phyloP scores from a whole-genome alignment of 805 yeast species.

The Saturnispora saitoi region DNA sequence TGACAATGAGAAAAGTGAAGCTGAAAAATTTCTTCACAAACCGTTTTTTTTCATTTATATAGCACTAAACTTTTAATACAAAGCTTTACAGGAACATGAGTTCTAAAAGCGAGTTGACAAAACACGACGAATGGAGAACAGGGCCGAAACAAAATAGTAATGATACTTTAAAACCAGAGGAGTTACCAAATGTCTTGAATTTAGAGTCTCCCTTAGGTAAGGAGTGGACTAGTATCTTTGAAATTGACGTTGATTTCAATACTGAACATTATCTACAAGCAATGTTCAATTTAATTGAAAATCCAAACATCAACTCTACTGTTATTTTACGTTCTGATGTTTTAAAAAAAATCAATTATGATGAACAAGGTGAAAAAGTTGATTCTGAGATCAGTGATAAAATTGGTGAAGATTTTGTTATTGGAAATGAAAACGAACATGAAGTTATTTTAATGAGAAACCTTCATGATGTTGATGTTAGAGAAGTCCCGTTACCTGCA shows the following conservation, averaged over 20 bases:
- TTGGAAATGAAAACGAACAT: conserved; percentile 13
- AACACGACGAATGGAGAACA: conserved; percentile 14
- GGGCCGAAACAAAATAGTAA: conserved; percentile 13
- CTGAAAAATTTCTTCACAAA: background rate
- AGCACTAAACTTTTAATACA: background rate
- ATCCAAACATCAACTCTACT: conserved; percentile 88
- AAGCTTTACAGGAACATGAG: background rate
- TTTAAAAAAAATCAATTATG: conserved; percentile 40
- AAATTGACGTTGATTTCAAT: conserved; percentile 39
- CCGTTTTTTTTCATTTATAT: background rate
- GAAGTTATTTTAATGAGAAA: conserved; percentile 21
- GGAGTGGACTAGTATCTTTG: conserved; percentile 56
- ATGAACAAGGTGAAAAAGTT: conserved; percentile 19
- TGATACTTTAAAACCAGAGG: conserved; percentile 20
- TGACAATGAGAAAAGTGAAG: background rate
- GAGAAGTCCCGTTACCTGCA: conserved; percentile 26
- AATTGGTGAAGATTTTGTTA: conserved; percentile 26
- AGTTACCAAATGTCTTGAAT: conserved; percentile 32
- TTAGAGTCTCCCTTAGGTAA: conserved; percentile 42
- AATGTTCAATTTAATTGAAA: conserved; percentile 67
- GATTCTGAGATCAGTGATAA: conserved; percentile 25
- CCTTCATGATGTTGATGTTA: conserved; percentile 36
- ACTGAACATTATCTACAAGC: conserved; percentile 60
- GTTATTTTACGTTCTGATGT: conserved; percentile 86
- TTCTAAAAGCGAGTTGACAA: conserved; percentile 5